Evolutionary conservation across 179 eudicot genomes (phyloP), one percentile per base, ranked within the genome.

Genomic region (Amaranthus tricolor): DNA sequence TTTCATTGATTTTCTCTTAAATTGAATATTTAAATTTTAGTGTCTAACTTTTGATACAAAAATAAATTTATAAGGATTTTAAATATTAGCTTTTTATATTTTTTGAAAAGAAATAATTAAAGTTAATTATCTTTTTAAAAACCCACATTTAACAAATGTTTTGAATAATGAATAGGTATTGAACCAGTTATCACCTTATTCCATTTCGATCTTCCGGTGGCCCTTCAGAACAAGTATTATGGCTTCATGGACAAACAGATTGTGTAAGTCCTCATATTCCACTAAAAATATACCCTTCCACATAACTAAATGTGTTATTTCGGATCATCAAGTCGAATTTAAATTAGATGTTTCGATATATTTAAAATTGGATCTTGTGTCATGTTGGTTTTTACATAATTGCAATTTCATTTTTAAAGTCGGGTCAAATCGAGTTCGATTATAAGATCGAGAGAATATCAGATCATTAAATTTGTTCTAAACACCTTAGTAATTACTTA

Each of bases 171-270:
- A 7, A 10, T 15, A 75, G 78, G 65, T 2, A 75, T 75, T 15
- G 50, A 55, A 6, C 78, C 78, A 7, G 58, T 75, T 13, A 57
- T 67, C 1, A 75, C 72, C 2, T 43, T 75, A 21, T 57, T 75
- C 66, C 78, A 75, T 48, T 75, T 75, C 56, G 78, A 75, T n/a
- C 11, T 75, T 1, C 78, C 78, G 1, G 57, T 45, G 31, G 2
- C 20, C 45, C 21, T 75, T 17, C 78, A 75, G 10, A 15, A 55
- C 1, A 13, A 65, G 20, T 66, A 17, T 16, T 5, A 47, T 0
- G 78, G 78, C 31, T 74, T 74, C 65, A 3, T 75, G 65, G 58
- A 7, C 7, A 45, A 6, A 49, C 40, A 57, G 11, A 48, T 75
- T 15, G 14, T 56, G 78, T 75, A 74, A 4, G 69, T 5, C 5